Base-by-base conservation (phyloP, 768 basidiomycete species). In the Lepiota brunneoincarnata region DNA sequence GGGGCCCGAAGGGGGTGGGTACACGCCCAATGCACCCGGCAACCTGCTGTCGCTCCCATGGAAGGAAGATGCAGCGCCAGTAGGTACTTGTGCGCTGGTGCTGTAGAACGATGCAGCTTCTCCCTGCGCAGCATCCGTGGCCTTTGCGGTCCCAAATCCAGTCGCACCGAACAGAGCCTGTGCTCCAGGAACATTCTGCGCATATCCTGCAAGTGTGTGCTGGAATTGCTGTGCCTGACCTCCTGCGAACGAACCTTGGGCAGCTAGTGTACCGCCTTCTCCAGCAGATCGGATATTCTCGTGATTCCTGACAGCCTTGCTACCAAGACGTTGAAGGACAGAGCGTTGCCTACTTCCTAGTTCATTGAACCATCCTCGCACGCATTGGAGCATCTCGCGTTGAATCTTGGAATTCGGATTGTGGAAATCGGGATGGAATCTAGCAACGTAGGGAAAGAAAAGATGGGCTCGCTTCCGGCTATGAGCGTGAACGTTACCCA, bases 401-500 rank as follows among this genome's bases (percentile, higher is more conserved):
- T 93, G 91, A 28, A 92, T 73, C 55, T 78, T 75, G 1, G 86
- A 88, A 57, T 72, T 67, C 28, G 67, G 62, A 63, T 85, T 77
- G 64, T 86, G 83, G 75, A 91, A 93, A 58, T 89, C 86, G 14
- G 91, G 91, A 66, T 93, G 91, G 77, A 93, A 91, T 20, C 89
- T 90, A 40, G 35, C 11, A 20, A 6, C 14, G n/a, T 14, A 43
- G 6, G 17, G n/a, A 41, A 28, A 24, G 34, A 15, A 49, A 37
- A 35, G 31, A 44, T 37, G 11, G 15, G 36, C 17, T 11, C 45
- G 18, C 43, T 44, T 4, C 14, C 2, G n/a, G 48, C n/a, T 38
- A 31, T 11, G 12, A 40, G 17, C 3, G 43, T 3, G 38, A 49
- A 41, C 34, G 20, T 12, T 21, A 69, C 83, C 31, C 63, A 87